Conservation (phyloP, 768 basidiomycete species). For the Panaeolus papilionaceus region DNA sequence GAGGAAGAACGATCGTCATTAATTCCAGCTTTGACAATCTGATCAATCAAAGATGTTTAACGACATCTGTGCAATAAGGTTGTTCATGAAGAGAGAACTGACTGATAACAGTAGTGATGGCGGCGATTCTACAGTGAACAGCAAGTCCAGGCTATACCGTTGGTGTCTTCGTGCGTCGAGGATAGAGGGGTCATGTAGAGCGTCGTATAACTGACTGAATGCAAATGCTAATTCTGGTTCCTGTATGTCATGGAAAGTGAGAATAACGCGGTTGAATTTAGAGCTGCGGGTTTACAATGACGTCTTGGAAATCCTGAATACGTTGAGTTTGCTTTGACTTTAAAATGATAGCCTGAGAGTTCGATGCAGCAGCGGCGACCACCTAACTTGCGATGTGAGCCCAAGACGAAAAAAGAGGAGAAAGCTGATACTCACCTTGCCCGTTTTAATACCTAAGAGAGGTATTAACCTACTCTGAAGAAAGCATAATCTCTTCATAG, state of each 20-base stretch:
- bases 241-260: not conserved
- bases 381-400: slow-evolving; percentile 3
- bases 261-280: not conserved
- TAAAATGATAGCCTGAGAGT: not conserved
- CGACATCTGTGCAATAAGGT: slow-evolving; percentile 4
- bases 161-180: slow-evolving; percentile 16
- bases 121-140: slow-evolving; percentile 1
- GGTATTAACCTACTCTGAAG: not conserved
- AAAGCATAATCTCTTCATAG: slow-evolving; percentile 7
- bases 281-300: not conserved
- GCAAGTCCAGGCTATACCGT: slow-evolving; percentile 6
- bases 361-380: slow-evolving; percentile 5
- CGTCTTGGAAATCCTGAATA: not conserved
- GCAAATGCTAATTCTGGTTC: slow-evolving; percentile 9
- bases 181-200: slow-evolving; percentile 15
- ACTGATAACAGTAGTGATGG: slow-evolving; percentile 9
- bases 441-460: slow-evolving; percentile 6
- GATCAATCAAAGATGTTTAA: slow-evolving; percentile 6
- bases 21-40: slow-evolving; percentile 3
- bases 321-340: not conserved
- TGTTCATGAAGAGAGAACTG: not conserved
- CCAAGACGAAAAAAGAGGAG: not conserved
- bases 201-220: slow-evolving; percentile 2
- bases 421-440: not conserved
- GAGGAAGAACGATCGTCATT: slow-evolving; percentile 14